Evolutionary conservation across 805 yeast genomes (phyloP).

Genomic region (Kazachstania bromeliacearum): DNA sequence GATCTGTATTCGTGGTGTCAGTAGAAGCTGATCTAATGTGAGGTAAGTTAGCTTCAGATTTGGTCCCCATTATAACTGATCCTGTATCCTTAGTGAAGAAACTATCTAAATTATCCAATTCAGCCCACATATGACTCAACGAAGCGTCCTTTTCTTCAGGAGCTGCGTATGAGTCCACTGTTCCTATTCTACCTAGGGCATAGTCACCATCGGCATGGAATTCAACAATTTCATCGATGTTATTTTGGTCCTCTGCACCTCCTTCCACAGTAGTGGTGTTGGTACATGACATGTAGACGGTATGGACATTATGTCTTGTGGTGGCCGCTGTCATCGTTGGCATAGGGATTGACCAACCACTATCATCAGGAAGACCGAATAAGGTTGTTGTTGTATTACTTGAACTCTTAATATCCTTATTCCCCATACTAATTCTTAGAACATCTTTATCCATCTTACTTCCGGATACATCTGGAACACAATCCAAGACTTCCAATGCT

Average conservation of each 20-base stretch:
- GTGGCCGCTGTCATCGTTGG: slow-evolving; percentile 84
- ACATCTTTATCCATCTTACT: slow-evolving; percentile 87
- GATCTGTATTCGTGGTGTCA: slow-evolving; percentile 50
- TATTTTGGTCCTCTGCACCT: slow-evolving; percentile 13
- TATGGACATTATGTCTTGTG: slow-evolving; percentile 87
- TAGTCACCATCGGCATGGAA: slow-evolving; percentile 29
- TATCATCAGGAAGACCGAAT: slow-evolving; percentile 83
- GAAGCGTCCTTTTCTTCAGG: slow-evolving; percentile 64
- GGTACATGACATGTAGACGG: slow-evolving; percentile 83
- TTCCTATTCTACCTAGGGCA: slow-evolving; percentile 20
- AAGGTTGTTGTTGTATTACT: slow-evolving; percentile 80
- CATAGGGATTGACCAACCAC: slow-evolving; percentile 97
- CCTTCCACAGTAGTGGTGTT: slow-evolving; percentile 16
- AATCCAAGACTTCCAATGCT: slow-evolving; percentile 85
- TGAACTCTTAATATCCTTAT: slow-evolving; percentile 63
- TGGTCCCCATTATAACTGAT: slow-evolving; percentile 1
- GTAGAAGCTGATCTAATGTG: slow-evolving; percentile 40
- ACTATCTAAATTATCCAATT: slow-evolving; percentile 78
- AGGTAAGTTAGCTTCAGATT: slow-evolving; percentile 13
- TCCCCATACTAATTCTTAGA: slow-evolving; percentile 84
- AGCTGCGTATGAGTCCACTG: slow-evolving; percentile 23
- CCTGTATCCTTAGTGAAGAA: slow-evolving; percentile 61
- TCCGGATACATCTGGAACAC: slow-evolving; percentile 76
- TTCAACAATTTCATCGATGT: slow-evolving; percentile 22
- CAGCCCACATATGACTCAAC: slow-evolving; percentile 85